Percentiles rank a stretch among this genome's conserved stretches.
Evolutionary conservation across 768 basidiomycete genomes (phyloP).

Genomic region (Phlegmacium glaucopus): DNA sequence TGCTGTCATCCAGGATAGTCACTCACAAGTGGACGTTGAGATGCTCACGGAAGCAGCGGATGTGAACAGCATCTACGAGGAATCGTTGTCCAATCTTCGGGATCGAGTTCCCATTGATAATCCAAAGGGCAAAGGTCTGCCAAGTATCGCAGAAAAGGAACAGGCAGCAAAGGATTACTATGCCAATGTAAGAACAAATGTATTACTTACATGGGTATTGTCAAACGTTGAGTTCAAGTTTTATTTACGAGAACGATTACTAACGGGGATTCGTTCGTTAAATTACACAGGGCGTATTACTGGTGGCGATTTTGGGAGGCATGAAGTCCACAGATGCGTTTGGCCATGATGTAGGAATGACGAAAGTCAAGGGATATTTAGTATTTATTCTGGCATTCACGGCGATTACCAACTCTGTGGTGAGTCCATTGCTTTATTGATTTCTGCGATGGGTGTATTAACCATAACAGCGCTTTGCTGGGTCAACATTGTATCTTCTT

Average conservation of each 20-base stretch:
- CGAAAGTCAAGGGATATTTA: slow-evolving; percentile 70
- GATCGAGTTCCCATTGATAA: slow-evolving; percentile 30
- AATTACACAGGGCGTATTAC: slow-evolving; percentile 67
- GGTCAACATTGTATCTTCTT: slow-evolving; percentile 31
- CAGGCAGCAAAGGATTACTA: slow-evolving; percentile 82
- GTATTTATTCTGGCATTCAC: slow-evolving; percentile 80
- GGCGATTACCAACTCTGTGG: slow-evolving; percentile 69
- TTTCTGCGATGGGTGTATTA: background rate
- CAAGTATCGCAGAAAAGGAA: slow-evolving; percentile 60
- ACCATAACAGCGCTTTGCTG: slow-evolving; percentile 24
- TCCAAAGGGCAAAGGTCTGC: slow-evolving; percentile 22
- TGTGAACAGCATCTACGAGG: slow-evolving; percentile 80
- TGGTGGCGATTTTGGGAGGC: slow-evolving; percentile 67
- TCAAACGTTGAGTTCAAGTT: slow-evolving; percentile 60
- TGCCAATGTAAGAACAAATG: slow-evolving; percentile 83
- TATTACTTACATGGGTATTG: slow-evolving; percentile 75
- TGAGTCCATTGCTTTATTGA: slow-evolving; percentile 20
- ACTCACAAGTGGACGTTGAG: slow-evolving; percentile 85
- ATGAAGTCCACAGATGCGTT: slow-evolving; percentile 59
- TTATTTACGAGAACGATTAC: background rate
- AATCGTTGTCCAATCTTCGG: slow-evolving; percentile 69
- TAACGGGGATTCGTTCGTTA: no score
- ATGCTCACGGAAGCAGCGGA: slow-evolving; percentile 80
- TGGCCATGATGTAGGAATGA: slow-evolving; percentile 39
- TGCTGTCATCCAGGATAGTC: slow-evolving; percentile 74